phyloP scores from a whole-genome alignment of 2,329 filamentous ascomycete species.

The Aschersonia sp. region DNA sequence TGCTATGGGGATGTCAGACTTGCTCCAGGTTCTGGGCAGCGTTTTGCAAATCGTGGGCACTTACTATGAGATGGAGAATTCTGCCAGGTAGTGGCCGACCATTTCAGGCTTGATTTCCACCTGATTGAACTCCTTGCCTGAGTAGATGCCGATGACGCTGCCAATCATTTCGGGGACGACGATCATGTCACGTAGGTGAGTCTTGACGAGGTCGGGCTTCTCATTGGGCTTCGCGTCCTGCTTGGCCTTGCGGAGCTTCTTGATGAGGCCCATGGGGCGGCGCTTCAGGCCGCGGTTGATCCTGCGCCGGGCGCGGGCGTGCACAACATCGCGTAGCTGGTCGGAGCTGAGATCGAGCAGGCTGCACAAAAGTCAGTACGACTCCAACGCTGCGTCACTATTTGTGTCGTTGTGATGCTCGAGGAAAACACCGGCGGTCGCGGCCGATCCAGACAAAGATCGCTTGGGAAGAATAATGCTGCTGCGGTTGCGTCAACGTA shows the following conservation, averaged over 20 bases:
- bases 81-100: constrained; percentile 98
- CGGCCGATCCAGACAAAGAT: neutral
- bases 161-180: constrained; percentile 99
- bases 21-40: neutral
- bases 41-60: constrained; percentile 24
- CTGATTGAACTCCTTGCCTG: constrained; percentile 99
- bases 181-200: constrained; percentile 99
- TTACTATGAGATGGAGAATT: constrained; percentile 99
- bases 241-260: constrained; percentile 99
- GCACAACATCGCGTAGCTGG: constrained; percentile 97
- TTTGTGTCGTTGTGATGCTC: neutral
- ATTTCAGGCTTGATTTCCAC: constrained; percentile 99
- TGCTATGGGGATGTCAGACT: constrained; percentile 46
- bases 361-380: constrained; percentile 33
- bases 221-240: constrained; percentile 98
- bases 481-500: constrained; percentile 37
- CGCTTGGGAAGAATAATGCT: neutral
- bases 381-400: no score
- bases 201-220: constrained; percentile 99
- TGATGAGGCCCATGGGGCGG: constrained; percentile 99
- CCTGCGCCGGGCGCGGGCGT: constrained; percentile 93
- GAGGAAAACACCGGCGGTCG: neutral
- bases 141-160: constrained; percentile 97
- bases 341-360: constrained; percentile 98
- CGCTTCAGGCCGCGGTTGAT: constrained; percentile 99